Percentiles rank a stretch among this genome's conserved stretches.
These are phyloP conservation scores for Potentilla sterilis DNA, from an alignment of 306 rosid species.

Conservation along the genomic window DNA sequence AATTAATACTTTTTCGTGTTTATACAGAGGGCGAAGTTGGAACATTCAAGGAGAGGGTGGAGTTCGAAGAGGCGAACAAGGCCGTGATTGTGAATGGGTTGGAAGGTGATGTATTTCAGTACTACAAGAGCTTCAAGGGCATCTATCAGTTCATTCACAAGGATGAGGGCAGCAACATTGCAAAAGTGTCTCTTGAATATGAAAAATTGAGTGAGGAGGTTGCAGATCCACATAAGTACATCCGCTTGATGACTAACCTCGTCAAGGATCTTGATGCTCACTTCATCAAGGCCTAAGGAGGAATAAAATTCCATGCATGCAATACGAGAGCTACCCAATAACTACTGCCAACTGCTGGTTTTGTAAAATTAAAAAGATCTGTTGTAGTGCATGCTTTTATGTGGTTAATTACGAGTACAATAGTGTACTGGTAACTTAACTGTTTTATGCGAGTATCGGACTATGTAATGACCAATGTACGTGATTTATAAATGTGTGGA, in stretches of 20 bases:
- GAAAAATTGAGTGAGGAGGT: slow-evolving; percentile 29
- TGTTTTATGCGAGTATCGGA: too few species aligned
- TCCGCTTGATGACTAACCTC: slow-evolving; percentile 22
- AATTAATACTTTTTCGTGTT: background rate
- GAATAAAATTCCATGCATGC: background rate
- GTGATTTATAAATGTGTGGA: too few species aligned
- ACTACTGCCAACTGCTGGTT: background rate
- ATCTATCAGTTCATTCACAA: slow-evolving; percentile 27
- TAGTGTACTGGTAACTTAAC: too few species aligned
- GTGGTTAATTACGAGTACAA: too few species aligned
- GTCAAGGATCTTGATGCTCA: slow-evolving; percentile 36
- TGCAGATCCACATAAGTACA: slow-evolving; percentile 32
- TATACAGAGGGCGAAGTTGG: slow-evolving; percentile 22
- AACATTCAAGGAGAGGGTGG: slow-evolving; percentile 37
- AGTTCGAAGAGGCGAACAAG: slow-evolving; percentile 27
- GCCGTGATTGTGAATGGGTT: slow-evolving; percentile 15
- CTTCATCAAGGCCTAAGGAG: slow-evolving; percentile 21
- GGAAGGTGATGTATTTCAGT: slow-evolving; percentile 31
- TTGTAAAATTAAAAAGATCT: background rate
- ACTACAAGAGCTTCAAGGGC: slow-evolving; percentile 29
- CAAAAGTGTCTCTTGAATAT: slow-evolving; percentile 17
- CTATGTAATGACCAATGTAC: too few species aligned
- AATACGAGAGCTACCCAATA: background rate
- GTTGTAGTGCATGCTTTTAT: background rate
- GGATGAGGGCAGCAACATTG: slow-evolving; percentile 15